A percentile compares a stretch with the other conserved stretches of the same genome.
Evolutionary conservation across 331 rosid species (phyloP).

Genomic region (Malus hybrid): DNA sequence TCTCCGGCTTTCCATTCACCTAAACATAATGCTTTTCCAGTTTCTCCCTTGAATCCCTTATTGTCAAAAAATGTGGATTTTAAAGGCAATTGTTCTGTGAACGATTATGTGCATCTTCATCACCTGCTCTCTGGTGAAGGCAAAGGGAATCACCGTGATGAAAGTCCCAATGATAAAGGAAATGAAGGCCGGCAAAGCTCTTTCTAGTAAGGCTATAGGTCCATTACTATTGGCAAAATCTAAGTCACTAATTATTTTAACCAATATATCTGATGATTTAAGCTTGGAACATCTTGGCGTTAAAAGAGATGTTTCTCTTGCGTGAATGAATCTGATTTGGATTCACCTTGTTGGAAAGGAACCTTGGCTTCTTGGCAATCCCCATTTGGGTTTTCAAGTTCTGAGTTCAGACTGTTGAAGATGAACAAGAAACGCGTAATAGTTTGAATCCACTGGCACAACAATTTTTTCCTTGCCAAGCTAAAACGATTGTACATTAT

Average conservation of each 20-base stretch:
- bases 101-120: background rate
- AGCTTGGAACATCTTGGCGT: background rate
- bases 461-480: conserved; percentile 45
- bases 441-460: conserved; percentile 63
- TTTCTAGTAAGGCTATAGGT: background rate
- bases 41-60: background rate
- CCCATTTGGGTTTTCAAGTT: conserved; percentile 20
- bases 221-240: background rate
- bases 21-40: background rate
- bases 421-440: conserved; percentile 22
- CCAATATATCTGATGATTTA: background rate
- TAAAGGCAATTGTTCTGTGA: background rate
- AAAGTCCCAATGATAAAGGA: background rate
- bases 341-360: conserved; percentile 70
- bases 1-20: background rate
- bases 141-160: conserved; percentile 5
- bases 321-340: conserved; percentile 51
- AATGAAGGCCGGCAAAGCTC: background rate
- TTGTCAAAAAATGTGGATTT: background rate
- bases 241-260: background rate
- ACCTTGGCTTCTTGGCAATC: conserved; percentile 17
- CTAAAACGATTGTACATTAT: conserved; percentile 10
- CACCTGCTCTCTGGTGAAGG: background rate
- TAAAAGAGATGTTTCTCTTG: background rate
- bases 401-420: conserved; percentile 22